Evolutionary conservation across 495 filamentous ascomycete genomes (phyloP), one percentile per base, ranked within the genome.

Genomic region (Aspergillus wentii): DNA sequence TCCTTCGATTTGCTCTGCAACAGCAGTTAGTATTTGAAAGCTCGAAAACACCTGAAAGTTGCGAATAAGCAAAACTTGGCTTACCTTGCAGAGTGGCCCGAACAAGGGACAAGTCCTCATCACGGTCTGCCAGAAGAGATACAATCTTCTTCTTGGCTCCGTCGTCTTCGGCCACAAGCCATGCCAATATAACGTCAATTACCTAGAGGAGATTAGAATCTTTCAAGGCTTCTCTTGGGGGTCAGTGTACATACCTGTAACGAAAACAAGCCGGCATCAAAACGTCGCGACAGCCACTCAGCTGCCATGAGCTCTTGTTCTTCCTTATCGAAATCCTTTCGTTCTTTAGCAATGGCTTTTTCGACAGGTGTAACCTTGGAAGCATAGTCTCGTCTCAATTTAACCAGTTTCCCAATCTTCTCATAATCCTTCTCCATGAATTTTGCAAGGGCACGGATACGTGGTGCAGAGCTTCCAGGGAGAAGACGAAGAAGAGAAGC

Each of bases 341-440:
- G 57, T 54, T 89, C 80, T 8, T 68, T 62, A 35, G 70, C 64
- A 37, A 95, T 88, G 39, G 75, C 70, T 40, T 71, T 56, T 32
- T 95, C 89, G 1, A 85, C 82, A 0, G 73, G 61, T 0, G 52
- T 66, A 0, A 97, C 56, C 19, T 79, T 75, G 0, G 76, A 62
- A 0, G 76, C 76, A 58, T 86, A 94, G 10, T 86, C 83, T 17
- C 78, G 66, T 27, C 94, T 69, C 23, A 95, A 59, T 44, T 72
- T 70, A 27, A 92, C 59, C 1, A 94, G 68, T 49, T 79, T 83
- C 8, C 49, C 64, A 9, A 85, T 79, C 62, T 94, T 94, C 41
- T 88, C 85, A 55, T 94, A 96, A 41, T 95, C 84, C 47, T 85
- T 91, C 63, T 96, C 90, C 28, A 94, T 83, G 56, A 99, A 97